Base-by-base conservation (phyloP, 106 monocot genomes). In the Gastrodia elata region DNA sequence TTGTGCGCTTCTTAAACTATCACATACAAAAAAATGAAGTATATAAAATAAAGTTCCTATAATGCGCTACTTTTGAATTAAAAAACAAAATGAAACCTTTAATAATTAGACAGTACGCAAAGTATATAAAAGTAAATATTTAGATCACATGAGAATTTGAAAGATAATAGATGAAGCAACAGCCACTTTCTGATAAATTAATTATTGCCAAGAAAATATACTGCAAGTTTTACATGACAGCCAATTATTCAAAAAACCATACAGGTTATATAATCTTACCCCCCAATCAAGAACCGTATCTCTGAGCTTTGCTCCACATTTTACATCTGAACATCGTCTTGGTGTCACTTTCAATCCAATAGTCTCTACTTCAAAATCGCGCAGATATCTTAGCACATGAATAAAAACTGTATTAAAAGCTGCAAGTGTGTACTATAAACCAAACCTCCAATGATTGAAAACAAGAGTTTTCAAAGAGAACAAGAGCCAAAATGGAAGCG, bases 221-320 rank as follows among this genome's bases (percentile, higher is more conserved):
- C 61, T 32, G 26, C 61, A 61, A 30, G 13, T 16, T 24, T 57
- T 57, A 61, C 2, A 61, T 28, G 61, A 30, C 61, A 11, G 22
- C 28, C 9, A 61, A 61, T 9, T 0, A 61, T 61, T 32, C 10
- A 28, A 37, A 56, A 40, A 69, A 69, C 9, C 7, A 69, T 39
- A 39, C 37, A 25, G 2, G 69, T 26, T 39, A 11, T 9, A 39
- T 13, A 38, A 40, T 69, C 69, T 40, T 69, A 98, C 98, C 93
- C 93, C 98, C 98, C 98, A 98, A 79, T 98, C 98, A 77, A 98
- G 93, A 75, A 98, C 93, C 16, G 93, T 91, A 74, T 98, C 98
- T 71, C 65, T 91, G 43, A 98, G 86, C 74, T 85, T 91, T 69
- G 83, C 86, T 74, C 80, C 77, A 75, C 98, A 98, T 18, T 84